A percentile compares a stretch with the other conserved stretches of the same genome.
Conservation (phyloP, 2,329 filamentous ascomycete genomes). For the Arachnopeziza araneosa region DNA sequence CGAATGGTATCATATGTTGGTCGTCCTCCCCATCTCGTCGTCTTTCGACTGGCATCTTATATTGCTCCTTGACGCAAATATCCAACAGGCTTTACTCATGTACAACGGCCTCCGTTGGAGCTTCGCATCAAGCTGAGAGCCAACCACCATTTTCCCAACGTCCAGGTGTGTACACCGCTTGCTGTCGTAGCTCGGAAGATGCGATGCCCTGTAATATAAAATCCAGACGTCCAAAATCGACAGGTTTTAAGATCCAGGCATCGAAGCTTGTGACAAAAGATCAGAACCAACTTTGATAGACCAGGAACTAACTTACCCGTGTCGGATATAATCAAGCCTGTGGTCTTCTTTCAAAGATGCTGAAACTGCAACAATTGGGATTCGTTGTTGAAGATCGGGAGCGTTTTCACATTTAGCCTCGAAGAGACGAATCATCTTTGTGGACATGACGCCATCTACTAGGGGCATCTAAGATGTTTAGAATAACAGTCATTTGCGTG, state of each 20-base stretch:
- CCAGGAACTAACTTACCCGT: conserved; percentile 17
- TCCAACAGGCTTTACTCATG: background rate
- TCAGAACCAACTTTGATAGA: conserved; percentile 27
- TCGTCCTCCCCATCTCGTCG: background rate
- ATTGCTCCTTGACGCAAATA: background rate
- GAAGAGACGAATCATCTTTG: conserved; percentile 21
- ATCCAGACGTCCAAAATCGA: conserved; percentile 19
- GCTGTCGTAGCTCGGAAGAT: conserved; percentile 3
- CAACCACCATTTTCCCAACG: conserved; percentile 22
- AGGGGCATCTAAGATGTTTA: conserved; percentile 19
- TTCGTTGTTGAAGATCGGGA: conserved; percentile 4
- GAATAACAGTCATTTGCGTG: background rate
- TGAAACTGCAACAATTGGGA: conserved; percentile 23
- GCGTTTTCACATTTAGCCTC: conserved; percentile 13
- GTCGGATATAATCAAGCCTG: conserved; percentile 22
- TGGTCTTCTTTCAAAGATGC: conserved; percentile 14
- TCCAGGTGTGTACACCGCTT: conserved; percentile 15
- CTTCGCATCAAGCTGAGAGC: conserved; percentile 6
- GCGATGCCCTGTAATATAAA: conserved; percentile 18
- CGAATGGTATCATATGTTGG: too few species aligned
- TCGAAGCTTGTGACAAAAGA: conserved; percentile 15
- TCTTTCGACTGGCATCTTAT: background rate
- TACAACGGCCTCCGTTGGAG: background rate
- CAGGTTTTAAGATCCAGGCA: conserved; percentile 23
- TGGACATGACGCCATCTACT: conserved; percentile 18